phyloP scores from a whole-genome alignment of 345 rosid species.

The Rhizophora apiculata region DNA sequence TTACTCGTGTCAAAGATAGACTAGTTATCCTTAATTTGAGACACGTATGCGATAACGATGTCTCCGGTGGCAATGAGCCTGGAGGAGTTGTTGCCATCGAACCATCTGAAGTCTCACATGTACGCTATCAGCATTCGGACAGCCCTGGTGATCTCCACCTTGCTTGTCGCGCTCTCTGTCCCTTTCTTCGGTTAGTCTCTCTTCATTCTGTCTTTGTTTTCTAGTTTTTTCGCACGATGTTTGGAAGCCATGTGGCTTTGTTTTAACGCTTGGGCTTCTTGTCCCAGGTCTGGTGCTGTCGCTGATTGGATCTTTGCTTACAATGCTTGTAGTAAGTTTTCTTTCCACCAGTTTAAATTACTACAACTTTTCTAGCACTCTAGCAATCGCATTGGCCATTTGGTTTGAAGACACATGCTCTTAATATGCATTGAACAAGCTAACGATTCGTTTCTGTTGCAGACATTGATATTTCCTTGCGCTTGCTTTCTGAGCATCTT shows the following conservation, averaged over 20 bases:
- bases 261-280: neutral
- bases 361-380: neutral
- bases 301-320: constrained; percentile 77
- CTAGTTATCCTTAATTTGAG: constrained; percentile 36
- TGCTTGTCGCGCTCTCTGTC: constrained; percentile 69
- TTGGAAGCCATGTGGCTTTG: neutral
- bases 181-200: constrained; percentile 76
- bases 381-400: neutral
- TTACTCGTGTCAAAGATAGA: neutral
- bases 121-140: constrained; percentile 70
- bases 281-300: constrained; percentile 76
- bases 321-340: constrained; percentile 86
- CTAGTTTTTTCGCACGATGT: neutral
- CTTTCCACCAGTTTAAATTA: neutral
- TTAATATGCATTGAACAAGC: neutral
- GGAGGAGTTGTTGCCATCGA: constrained; percentile 81
- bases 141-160: constrained; percentile 64
- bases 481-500: constrained; percentile 84
- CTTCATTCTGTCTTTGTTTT: neutral
- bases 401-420: neutral
- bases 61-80: constrained; percentile 95
- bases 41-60: constrained; percentile 80
- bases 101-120: constrained; percentile 48
- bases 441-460: constrained; percentile 8
- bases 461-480: constrained; percentile 93